Evolutionary conservation across 2,329 filamentous ascomycete species (phyloP).

Genomic region (Aspergillus spinulosporus): DNA sequence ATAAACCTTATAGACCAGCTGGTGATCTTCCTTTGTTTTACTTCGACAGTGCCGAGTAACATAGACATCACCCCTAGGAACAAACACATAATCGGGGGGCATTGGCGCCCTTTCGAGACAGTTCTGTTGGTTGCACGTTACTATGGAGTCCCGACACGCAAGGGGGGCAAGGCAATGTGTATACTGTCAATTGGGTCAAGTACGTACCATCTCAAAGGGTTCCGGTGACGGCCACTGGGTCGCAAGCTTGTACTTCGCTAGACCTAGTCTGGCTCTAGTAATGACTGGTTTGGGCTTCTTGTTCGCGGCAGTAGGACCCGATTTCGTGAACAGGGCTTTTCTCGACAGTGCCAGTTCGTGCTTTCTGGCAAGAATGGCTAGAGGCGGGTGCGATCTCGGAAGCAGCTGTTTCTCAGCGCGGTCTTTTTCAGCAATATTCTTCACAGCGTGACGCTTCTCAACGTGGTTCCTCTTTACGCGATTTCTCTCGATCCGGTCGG

Average conservation of each 20-base stretch:
- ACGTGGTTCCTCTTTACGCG: neutral
- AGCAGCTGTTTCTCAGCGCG: neutral
- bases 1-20: slow-evolving; percentile 40
- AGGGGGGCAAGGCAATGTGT: slow-evolving; percentile 2
- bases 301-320: slow-evolving; percentile 5
- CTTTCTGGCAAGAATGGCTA: slow-evolving; percentile 15
- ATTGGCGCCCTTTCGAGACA: slow-evolving; percentile 30
- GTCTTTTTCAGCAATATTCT: too few species aligned
- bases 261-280: neutral
- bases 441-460: too few species aligned
- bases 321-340: slow-evolving; percentile 5
- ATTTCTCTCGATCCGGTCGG: neutral
- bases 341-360: slow-evolving; percentile 6
- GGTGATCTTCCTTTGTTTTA: slow-evolving; percentile 35
- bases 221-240: slow-evolving; percentile 27
- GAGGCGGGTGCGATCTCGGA: slow-evolving; percentile 16
- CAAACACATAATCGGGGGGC: slow-evolving; percentile 40
- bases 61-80: slow-evolving; percentile 46
- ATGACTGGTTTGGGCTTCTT: neutral
- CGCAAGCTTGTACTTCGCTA: slow-evolving; percentile 18
- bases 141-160: slow-evolving; percentile 6
- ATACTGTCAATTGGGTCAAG: neutral
- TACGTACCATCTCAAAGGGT: slow-evolving; percentile 30
- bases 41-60: slow-evolving; percentile 44
- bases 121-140: slow-evolving; percentile 28